These are phyloP conservation scores for Eucalyptus leucophloia DNA, from an alignment of 345 rosid species.

Conservation along the genomic window DNA sequence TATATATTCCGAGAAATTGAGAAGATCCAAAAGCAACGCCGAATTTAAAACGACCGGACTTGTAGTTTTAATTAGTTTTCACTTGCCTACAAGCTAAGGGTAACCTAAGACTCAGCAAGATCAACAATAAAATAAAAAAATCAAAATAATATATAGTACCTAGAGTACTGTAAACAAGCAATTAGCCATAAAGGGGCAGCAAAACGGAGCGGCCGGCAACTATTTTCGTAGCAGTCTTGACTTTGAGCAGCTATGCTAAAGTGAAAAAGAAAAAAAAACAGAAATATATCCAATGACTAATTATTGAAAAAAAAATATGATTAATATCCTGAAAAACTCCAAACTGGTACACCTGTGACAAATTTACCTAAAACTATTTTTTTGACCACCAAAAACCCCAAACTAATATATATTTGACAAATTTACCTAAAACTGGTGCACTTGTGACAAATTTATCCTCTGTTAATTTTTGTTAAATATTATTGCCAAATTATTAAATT, in stretches of 20 bases:
- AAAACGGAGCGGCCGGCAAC: fast-evolving
- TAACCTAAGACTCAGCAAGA: neutral
- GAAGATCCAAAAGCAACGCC: neutral
- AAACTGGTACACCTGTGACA: no score
- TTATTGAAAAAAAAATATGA: neutral
- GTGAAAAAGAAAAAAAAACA: neutral
- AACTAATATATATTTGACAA: no score
- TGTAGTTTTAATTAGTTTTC: neutral
- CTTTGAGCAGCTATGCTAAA: neutral
- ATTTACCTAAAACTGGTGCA: no score
- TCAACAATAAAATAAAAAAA: neutral
- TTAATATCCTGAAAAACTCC: no score
- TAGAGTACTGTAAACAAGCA: neutral
- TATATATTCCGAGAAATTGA: neutral
- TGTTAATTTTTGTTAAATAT: no score
- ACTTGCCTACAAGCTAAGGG: neutral
- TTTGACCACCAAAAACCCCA: no score
- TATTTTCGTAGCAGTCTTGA: neutral
- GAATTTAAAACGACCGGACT: neutral
- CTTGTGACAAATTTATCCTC: no score
- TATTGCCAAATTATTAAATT: no score
- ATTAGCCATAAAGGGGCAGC: neutral
- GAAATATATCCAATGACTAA: neutral
- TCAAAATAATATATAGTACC: neutral
- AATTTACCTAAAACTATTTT: no score